Conservation (phyloP, 805 yeast genomes). For the Nakazawaea holstii region DNA sequence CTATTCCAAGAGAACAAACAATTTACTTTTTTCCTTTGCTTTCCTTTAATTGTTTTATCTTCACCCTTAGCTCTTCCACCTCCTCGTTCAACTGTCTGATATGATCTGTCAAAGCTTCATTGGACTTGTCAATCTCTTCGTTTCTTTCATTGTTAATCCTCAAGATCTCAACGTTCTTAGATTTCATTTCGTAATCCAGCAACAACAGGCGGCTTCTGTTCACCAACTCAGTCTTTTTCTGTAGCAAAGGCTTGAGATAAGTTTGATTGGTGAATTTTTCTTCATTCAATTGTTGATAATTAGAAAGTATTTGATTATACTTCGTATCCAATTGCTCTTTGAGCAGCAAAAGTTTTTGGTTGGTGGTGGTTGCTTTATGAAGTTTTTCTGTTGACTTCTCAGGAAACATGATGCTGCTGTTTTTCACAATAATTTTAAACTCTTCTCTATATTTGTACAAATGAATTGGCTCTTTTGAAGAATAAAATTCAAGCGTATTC, state of each 20-base stretch:
- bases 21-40: background rate
- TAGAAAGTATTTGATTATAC: slow-evolving; percentile 24
- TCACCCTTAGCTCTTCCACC: slow-evolving; percentile 13
- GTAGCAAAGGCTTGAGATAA: slow-evolving; percentile 15
- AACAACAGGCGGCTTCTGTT: slow-evolving; percentile 14
- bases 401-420: background rate
- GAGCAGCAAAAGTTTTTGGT: background rate
- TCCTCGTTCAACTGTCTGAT: slow-evolving; percentile 20
- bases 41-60: slow-evolving; percentile 12
- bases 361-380: background rate
- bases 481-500: background rate
- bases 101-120: slow-evolving; percentile 21
- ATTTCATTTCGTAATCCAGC: slow-evolving; percentile 14
- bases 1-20: background rate
- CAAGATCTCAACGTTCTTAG: slow-evolving; percentile 26
- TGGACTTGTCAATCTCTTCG: slow-evolving; percentile 21
- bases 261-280: slow-evolving; percentile 24
- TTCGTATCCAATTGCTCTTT: slow-evolving; percentile 12
- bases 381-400: background rate
- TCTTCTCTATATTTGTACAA: slow-evolving; percentile 7
- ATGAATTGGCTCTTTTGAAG: background rate
- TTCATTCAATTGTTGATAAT: slow-evolving; percentile 27
- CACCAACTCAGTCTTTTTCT: slow-evolving; percentile 11
- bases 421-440: background rate
- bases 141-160: slow-evolving; percentile 26